These are phyloP conservation scores for Tricholoma saponaceum DNA, from an alignment of 768 basidiomycete species.

Conservation along the genomic window DNA sequence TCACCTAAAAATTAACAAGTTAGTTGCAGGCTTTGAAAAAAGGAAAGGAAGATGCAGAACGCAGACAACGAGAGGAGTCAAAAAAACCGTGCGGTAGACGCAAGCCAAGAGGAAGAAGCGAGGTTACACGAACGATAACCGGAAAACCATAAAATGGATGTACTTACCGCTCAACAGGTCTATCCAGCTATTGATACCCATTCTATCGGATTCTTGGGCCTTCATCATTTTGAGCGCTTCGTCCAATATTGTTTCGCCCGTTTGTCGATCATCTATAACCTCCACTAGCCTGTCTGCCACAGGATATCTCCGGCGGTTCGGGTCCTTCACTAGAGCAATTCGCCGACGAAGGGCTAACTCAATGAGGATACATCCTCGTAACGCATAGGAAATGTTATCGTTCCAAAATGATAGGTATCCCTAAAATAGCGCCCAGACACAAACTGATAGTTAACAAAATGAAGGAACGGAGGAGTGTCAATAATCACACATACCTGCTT, in stretches of 20 bases:
- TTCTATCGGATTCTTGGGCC: constrained; percentile 63
- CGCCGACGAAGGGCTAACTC: constrained; percentile 94
- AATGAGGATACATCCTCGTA: constrained; percentile 96
- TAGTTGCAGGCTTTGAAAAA: background rate
- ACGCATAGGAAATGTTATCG: constrained; percentile 98
- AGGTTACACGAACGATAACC: background rate
- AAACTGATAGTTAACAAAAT: background rate
- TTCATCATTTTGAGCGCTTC: constrained; percentile 98
- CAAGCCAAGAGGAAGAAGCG: background rate
- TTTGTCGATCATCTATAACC: constrained; percentile 88
- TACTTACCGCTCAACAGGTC: constrained; percentile 88
- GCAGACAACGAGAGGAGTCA: background rate
- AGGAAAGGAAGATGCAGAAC: background rate
- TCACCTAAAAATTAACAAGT: constrained; percentile 58
- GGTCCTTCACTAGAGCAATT: constrained; percentile 87
- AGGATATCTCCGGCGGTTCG: constrained; percentile 66
- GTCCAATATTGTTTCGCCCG: constrained; percentile 94
- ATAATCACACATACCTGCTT: constrained; percentile 64
- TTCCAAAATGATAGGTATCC: constrained; percentile 99
- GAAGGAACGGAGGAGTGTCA: background rate
- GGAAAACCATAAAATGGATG: background rate
- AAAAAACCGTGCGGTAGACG: background rate
- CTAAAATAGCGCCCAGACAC: constrained; percentile 16
- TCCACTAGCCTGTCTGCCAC: constrained; percentile 84
- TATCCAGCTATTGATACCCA: constrained; percentile 89